Conservation (phyloP, 176 grass and related monocot genomes). For the Canna indica region DNA sequence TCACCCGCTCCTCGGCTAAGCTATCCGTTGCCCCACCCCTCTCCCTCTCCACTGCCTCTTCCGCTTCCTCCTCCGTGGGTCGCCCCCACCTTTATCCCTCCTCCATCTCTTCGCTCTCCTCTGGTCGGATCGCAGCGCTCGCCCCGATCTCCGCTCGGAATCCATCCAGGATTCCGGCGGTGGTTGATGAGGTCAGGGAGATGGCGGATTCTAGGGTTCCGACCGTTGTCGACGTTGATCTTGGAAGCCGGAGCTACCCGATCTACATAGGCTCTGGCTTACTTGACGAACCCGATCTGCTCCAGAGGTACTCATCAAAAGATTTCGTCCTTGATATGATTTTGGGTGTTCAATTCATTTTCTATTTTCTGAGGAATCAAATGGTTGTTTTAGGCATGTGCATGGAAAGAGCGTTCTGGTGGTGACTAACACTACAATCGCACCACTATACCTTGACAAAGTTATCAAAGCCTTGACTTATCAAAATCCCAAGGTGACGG, state of each 20-base stretch:
- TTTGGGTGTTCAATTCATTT: not conserved
- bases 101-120: not conserved
- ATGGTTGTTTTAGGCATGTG: constrained; percentile 51
- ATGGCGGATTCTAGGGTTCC: constrained; percentile 54
- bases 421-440: constrained; percentile 85
- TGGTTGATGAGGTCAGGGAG: constrained; percentile 33
- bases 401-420: constrained; percentile 87
- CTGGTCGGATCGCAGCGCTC: not conserved
- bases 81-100: not conserved
- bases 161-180: constrained; percentile 23
- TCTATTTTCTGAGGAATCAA: not conserved
- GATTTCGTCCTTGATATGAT: not conserved
- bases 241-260: constrained; percentile 90
- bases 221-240: constrained; percentile 70
- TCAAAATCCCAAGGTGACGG: constrained; percentile 49
- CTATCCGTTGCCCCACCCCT: not conserved
- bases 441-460: constrained; percentile 79
- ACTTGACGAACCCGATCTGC: constrained; percentile 67
- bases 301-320: constrained; percentile 53
- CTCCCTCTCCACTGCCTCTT: not conserved
- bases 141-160: not conserved
- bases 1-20: not conserved
- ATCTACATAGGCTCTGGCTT: constrained; percentile 87
- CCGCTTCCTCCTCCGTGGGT: not conserved
- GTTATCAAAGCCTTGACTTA: constrained; percentile 72